Evolutionary conservation across 192 early-diverging fungal species (phyloP).

Genomic region (Coemansia sp.): DNA sequence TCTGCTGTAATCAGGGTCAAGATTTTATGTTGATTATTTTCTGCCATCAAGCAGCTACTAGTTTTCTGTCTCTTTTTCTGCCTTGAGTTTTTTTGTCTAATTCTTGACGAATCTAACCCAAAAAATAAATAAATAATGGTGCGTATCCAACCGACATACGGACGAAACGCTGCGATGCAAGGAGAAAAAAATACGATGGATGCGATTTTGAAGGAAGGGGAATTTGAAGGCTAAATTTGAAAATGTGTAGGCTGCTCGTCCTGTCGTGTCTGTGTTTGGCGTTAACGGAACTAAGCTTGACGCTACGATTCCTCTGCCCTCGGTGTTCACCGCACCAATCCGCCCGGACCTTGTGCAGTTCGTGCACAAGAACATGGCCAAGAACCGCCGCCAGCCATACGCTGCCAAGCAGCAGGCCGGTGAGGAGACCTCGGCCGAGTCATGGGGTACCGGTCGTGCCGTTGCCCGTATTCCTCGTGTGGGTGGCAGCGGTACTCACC

Average conservation of each 20-base stretch:
- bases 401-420: conserved; percentile 93
- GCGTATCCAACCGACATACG: not conserved
- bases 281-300: conserved; percentile 70
- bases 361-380: conserved; percentile 97
- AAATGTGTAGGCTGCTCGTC: conserved; percentile 62
- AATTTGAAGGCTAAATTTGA: not conserved
- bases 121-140: conserved; percentile 1
- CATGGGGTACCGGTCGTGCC: conserved; percentile 98
- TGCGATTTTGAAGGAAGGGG: not conserved
- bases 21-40: too few species aligned
- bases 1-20: too few species aligned
- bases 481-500: conserved; percentile 91
- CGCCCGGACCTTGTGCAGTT: conserved; percentile 93
- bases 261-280: conserved; percentile 88
- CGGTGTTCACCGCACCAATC: conserved; percentile 95
- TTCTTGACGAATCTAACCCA: conserved; percentile 1
- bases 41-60: not conserved
- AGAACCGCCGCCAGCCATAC: conserved; percentile 98
- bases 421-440: conserved; percentile 97
- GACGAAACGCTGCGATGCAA: too few species aligned
- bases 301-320: conserved; percentile 78
- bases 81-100: not conserved
- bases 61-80: not conserved
- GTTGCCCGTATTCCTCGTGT: conserved; percentile 99
- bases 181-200: not conserved